phyloP scores from a whole-genome alignment of 2,329 filamentous ascomycete species.

The Cladosporium sphaerospermum region DNA sequence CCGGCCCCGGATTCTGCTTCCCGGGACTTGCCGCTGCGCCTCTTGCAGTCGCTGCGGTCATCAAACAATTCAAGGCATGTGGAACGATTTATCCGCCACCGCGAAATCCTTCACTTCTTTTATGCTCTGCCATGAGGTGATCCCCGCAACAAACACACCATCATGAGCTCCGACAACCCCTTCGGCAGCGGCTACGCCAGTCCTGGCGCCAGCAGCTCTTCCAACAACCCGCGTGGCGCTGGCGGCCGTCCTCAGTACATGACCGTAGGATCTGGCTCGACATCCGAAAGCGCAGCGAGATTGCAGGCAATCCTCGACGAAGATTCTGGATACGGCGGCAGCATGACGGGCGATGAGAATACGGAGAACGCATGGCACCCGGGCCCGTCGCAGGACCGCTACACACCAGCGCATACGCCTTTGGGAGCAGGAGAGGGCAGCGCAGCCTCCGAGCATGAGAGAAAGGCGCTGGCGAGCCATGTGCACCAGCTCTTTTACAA shows the following conservation, averaged over 20 bases:
- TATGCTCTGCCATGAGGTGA: neutral
- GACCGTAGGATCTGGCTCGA: constrained; percentile 77
- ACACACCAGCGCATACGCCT: constrained; percentile 51
- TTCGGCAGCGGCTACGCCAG: constrained; percentile 25
- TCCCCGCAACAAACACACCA: neutral
- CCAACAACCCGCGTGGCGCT: constrained; percentile 20
- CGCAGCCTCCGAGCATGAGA: constrained; percentile 54
- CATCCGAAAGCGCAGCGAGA: constrained; percentile 72
- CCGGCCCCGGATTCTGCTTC: neutral
- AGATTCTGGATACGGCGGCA: constrained; percentile 90
- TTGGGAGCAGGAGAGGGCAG: constrained; percentile 43
- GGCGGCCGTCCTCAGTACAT: constrained; percentile 61
- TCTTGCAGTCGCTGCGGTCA: neutral
- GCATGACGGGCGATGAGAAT: constrained; percentile 59
- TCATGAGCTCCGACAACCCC: constrained; percentile 29
- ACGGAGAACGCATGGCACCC: constrained; percentile 48
- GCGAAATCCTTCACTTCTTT: too few species aligned
- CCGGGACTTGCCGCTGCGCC: neutral
- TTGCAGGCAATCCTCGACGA: constrained; percentile 75
- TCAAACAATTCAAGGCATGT: neutral
- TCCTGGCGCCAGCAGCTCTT: constrained; percentile 23
- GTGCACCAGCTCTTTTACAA: constrained; percentile 94
- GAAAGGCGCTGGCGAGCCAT: constrained; percentile 67
- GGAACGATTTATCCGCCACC: too few species aligned
- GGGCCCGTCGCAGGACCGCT: constrained; percentile 51